Evolutionary conservation across 805 yeast species (phyloP).

Genomic region (Starmerella stigmatis): DNA sequence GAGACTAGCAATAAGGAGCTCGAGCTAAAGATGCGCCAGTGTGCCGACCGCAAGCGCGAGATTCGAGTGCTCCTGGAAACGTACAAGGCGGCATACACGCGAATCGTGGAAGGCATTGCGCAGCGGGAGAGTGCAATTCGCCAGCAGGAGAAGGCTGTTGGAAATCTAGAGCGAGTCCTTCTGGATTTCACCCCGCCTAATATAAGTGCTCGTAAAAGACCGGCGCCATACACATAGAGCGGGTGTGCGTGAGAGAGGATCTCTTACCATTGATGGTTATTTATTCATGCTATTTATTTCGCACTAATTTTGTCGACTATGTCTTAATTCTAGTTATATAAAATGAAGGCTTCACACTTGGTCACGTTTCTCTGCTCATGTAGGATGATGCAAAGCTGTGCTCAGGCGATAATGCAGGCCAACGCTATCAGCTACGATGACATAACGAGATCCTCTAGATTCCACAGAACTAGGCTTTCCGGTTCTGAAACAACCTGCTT

Average conservation of each 20-base stretch:
- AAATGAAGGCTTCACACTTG: no score
- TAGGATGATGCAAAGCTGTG: no score
- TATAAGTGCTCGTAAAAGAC: background rate
- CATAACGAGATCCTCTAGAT: no score
- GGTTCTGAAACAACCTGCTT: no score
- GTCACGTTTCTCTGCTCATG: no score
- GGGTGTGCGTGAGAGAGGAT: no score
- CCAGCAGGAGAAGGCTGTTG: background rate
- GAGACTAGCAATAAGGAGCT: background rate
- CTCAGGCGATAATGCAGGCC: background rate
- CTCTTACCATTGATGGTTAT: background rate
- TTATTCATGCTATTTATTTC: background rate
- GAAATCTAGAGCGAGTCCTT: background rate
- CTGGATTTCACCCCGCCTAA: background rate
- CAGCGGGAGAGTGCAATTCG: slow-evolving; percentile 1
- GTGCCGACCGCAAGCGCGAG: slow-evolving; percentile 5
- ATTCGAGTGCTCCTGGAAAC: slow-evolving; percentile 3
- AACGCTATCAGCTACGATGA: background rate
- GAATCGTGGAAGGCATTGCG: background rate
- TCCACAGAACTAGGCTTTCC: no score
- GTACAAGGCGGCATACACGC: slow-evolving; percentile 2
- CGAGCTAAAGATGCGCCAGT: background rate
- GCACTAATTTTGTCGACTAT: background rate
- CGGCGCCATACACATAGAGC: no score
- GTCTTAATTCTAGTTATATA: no score